Conservation (phyloP, 345 rosid genomes). For the thale cress (Arabidopsis thaliana) region TAIR10.1 NC_003076.8:25375001-25375500, state of each 20-base stretch:
- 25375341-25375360: conserved; percentile 9
- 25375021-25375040: background rate
- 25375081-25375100: background rate
- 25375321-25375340: conserved; percentile 4
- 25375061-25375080: background rate
- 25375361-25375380: conserved; percentile 15
- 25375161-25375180: background rate
- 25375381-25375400: conserved; percentile 37
- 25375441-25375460: conserved; percentile 73
- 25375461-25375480: conserved; percentile 84
- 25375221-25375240: conserved; percentile 9
- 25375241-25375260: conserved; percentile 8
- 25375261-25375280: background rate
- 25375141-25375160: background rate
- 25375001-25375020: conserved; percentile 14
- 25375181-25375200: conserved; percentile 6
- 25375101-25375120: background rate
- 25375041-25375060: background rate
- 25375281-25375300: conserved; percentile 22
- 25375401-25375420: conserved; percentile 46
- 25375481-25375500: conserved; percentile 65
- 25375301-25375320: background rate
- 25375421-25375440: conserved; percentile 67
- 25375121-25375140: background rate
- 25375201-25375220: conserved; percentile 24